Base-by-base conservation (phyloP, 352 stramenopile genomes). In the Blastocystis sp. region DNA sequence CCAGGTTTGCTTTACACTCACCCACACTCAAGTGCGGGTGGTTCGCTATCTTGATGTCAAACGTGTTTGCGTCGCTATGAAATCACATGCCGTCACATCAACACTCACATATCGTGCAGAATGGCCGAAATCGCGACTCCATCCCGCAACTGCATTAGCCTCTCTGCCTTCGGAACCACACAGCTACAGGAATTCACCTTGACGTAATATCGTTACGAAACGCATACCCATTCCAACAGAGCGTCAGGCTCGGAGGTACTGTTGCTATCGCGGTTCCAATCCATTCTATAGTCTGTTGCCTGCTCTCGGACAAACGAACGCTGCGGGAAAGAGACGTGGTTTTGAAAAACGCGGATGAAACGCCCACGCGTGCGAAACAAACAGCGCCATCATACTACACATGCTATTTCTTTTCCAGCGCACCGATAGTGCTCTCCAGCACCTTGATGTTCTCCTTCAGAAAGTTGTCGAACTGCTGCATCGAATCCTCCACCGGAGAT, bases 101-200 rank as follows among this genome's bases (percentile, higher is more conserved):
- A 78, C 16, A 33, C 71, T 29, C 50, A 81, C 71, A 81, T 81
- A 50, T 81, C 71, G 33, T 81, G 45, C 3, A 81, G 33, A 67
- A 81, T 81, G 3, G 50, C 31, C 9, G 71, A 81, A 63, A 81
- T 62, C 24, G 71, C 39, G 12, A 81, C 41, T 66, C 71, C 71
- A n/a, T 81, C 71, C 29, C 35, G 62, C 37, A 81, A 63, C 33
- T 81, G 24, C 39, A 81, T 63, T 19, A 81, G 66, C 41, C 2
- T 13, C 2, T 35, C 10, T 29, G 39, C 65, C 10, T 29, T 63
- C n/a, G 2, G 13, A 19, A 19, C 24, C 1, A 81, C n/a, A 33
- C 35, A 81, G 0, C n/a, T n/a, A 9, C 71, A 81, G 3, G 71
- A 63, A 33, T 81, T 81, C 24, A 81, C 71, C 71, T 81, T 65